phyloP scores from a whole-genome alignment of 306 rosid genomes.

The Castanea mollissima region DNA sequence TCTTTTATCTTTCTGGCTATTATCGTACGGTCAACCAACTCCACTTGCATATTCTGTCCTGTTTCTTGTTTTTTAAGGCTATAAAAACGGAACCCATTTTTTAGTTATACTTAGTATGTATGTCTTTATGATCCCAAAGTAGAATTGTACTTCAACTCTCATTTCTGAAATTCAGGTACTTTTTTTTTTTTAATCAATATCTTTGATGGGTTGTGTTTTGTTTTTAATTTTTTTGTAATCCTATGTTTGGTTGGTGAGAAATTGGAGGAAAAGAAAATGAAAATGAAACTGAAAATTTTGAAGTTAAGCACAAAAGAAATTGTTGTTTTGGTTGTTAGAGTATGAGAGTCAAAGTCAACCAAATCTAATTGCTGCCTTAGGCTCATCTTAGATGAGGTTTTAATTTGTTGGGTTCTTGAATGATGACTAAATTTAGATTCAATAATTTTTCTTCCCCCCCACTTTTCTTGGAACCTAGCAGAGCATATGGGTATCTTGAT shows the following conservation, averaged over 20 bases:
- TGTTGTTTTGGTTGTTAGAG: slow-evolving; percentile 16
- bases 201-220: background rate
- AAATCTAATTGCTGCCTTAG: background rate
- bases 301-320: background rate
- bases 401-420: background rate
- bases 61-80: slow-evolving; percentile 9
- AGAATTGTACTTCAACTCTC: background rate
- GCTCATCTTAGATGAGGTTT: background rate
- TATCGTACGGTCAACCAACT: slow-evolving; percentile 25
- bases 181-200: background rate
- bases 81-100: slow-evolving; percentile 3
- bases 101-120: background rate
- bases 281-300: background rate
- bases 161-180: background rate
- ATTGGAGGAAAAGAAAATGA: background rate
- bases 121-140: background rate
- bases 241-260: slow-evolving; percentile 10
- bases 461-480: slow-evolving; percentile 1
- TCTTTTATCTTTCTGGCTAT: slow-evolving; percentile 3
- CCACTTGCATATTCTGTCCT: slow-evolving; percentile 1
- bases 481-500: background rate
- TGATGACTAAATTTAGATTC: background rate
- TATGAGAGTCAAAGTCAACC: slow-evolving; percentile 14
- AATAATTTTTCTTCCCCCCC: background rate
- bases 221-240: background rate